These are phyloP conservation scores for Fraxinus baroniana DNA, from an alignment of 305 asterid genomes.

Conservation along the genomic window DNA sequence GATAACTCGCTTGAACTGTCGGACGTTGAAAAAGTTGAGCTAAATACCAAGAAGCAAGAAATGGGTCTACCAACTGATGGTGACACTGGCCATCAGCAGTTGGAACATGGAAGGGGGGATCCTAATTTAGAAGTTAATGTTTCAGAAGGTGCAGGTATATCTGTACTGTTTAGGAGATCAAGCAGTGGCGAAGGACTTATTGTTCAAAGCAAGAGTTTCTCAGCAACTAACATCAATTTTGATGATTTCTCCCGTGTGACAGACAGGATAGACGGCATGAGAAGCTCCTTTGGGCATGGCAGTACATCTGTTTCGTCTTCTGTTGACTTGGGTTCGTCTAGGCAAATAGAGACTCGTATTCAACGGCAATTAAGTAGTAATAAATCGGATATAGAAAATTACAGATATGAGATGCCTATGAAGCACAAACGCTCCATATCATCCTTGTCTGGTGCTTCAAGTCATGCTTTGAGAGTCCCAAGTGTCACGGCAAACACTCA, in stretches of 20 bases:
- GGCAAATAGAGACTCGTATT: conserved; percentile 46
- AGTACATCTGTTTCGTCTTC: conserved; percentile 83
- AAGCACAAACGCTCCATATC: conserved; percentile 68
- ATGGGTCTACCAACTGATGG: conserved; percentile 36
- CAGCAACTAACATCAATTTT: conserved; percentile 67
- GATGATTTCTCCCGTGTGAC: conserved; percentile 78
- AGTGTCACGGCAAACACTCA: conserved; percentile 44
- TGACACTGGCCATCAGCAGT: conserved; percentile 27
- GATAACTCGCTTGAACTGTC: conserved; percentile 9
- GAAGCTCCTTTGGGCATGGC: conserved; percentile 79
- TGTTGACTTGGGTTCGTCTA: conserved; percentile 69
- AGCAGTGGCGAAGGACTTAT: conserved; percentile 52
- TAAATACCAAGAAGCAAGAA: conserved; percentile 26
- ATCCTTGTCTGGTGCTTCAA: conserved; percentile 73
- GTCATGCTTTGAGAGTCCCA: conserved; percentile 47
- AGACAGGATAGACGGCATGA: conserved; percentile 69
- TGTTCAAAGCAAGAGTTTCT: conserved; percentile 72
- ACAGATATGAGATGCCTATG: conserved; percentile 44
- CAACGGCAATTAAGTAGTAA: conserved; percentile 68
- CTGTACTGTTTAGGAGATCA: conserved; percentile 65
- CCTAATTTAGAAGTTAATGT: conserved; percentile 42
- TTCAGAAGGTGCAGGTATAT: conserved; percentile 68
- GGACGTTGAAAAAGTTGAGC: conserved; percentile 31
- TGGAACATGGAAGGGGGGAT: conserved; percentile 16
- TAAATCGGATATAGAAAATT: conserved; percentile 62